phyloP scores from a whole-genome alignment of 228 moss, liverwort and hornwort species.

The Sphagnum magellanicum region DNA sequence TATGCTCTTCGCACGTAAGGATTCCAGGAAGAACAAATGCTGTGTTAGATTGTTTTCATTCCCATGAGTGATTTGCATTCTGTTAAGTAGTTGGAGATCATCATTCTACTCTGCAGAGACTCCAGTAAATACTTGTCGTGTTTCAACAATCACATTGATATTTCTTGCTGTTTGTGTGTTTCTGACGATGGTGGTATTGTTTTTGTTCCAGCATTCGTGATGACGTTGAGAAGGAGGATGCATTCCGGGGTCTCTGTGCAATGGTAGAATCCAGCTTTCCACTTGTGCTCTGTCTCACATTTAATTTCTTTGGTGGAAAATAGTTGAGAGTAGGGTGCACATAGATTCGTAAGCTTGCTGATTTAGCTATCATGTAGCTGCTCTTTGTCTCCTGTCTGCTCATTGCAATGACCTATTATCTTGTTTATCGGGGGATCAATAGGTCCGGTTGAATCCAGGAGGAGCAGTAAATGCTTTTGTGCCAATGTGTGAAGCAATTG shows the following conservation, averaged over 20 bases:
- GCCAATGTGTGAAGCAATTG: conserved; percentile 94
- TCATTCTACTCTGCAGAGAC: too few species aligned
- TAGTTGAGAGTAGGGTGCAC: neutral
- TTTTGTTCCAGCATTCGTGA: conserved; percentile 68
- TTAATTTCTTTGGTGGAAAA: neutral
- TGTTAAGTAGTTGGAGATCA: too few species aligned
- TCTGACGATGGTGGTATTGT: too few species aligned
- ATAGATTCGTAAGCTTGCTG: neutral
- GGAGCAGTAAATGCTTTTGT: conserved; percentile 83
- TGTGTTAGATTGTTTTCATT: neutral
- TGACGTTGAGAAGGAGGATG: conserved; percentile 96
- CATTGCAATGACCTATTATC: neutral
- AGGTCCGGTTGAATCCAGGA: conserved; percentile 89
- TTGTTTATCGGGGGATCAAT: neutral
- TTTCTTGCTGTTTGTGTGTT: too few species aligned
- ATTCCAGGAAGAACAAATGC: neutral
- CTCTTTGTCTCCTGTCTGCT: neutral
- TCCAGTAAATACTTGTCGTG: too few species aligned
- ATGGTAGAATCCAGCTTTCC: conserved; percentile 36
- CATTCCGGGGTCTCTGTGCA: conserved; percentile 92
- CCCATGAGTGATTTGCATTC: neutral
- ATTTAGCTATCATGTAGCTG: neutral
- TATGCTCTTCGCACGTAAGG: conserved; percentile 91
- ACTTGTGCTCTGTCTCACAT: neutral
- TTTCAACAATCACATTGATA: too few species aligned